Base-by-base conservation (phyloP, 225 moss, liverwort and hornwort species). In the Polytrichum commune region DNA sequence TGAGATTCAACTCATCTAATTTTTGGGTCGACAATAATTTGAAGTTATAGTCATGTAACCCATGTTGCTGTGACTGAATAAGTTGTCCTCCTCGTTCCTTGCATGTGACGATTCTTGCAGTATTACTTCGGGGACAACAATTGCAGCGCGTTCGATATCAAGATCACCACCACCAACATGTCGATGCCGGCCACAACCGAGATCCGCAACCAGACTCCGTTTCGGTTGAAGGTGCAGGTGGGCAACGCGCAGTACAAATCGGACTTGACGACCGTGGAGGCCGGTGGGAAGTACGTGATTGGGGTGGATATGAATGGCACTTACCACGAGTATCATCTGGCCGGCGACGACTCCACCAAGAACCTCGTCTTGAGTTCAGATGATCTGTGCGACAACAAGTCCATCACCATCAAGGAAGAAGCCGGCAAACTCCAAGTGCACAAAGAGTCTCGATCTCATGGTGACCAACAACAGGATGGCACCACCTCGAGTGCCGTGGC, bases 391-490 rank as follows among this genome's bases (percentile, higher is more conserved):
- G 83, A 80, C 29, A 27, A 62, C 75, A 78, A 75, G 29, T 46
- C 68, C 78, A 80, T 86, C n/a, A 78, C 70, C 18, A 68, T 86
- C 75, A 80, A 70, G 73, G 86, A 78, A 73, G 81, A 65, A 16
- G 28, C 64, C 18, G 83, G 86, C 32, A 80, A 75, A 20, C 64
- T 86, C 16, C 54, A 33, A 9, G n/a, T 73, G 27, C 66, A 72
- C 57, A 82, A 56, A 33, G 72, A 82, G 54, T 38, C 69, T 3
- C 58, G 85, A 60, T n/a, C 6, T 5, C 72, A 7, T 9, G 35
- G 8, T 2, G 28, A 28, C 28, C 28, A 28, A 28, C 28, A 29
- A 24, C 5, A 18, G 5, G 8, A 58, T n/a, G 23, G 6, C 58
- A 58, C 20, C 63, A 0, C 70, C 6, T 33, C 29, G 0, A 1